Percentiles rank a stretch among this genome's conserved stretches.
Conservation (phyloP, 2,329 filamentous ascomycete genomes). For the Rhinocladiella mackenziei region DNA sequence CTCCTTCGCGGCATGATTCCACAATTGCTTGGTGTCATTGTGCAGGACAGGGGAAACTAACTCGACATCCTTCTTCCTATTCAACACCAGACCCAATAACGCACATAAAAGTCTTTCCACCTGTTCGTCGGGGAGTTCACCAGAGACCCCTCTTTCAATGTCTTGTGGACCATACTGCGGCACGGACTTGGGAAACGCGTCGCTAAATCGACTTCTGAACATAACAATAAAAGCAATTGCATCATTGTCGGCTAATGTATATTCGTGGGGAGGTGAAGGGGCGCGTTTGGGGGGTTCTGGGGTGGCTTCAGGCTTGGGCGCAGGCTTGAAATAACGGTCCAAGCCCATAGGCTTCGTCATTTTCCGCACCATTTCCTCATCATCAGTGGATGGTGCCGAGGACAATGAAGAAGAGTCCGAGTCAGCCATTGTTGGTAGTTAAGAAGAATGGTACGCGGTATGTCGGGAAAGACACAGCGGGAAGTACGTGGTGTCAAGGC, state of each 20-base stretch:
- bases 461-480: no score
- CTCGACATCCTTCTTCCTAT: conserved; percentile 99
- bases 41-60: conserved; percentile 61
- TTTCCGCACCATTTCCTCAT: conserved; percentile 47
- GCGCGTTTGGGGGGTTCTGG: conserved; percentile 72
- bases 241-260: conserved; percentile 81
- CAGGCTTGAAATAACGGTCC: conserved; percentile 47
- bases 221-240: conserved; percentile 98
- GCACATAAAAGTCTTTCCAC: conserved; percentile 87
- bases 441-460: background rate
- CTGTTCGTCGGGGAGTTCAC: conserved; percentile 73
- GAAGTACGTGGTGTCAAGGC: no score
- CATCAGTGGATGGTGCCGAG: conserved; percentile 56
- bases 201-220: conserved; percentile 90
- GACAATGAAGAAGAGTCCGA: conserved; percentile 57
- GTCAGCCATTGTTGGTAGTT: conserved; percentile 44
- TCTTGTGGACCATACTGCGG: conserved; percentile 92
- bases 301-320: conserved; percentile 41
- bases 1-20: background rate
- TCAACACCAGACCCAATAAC: conserved; percentile 79
- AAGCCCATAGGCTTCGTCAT: conserved; percentile 42
- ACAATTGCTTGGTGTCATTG: background rate
- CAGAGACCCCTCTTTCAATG: conserved; percentile 79
- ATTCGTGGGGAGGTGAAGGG: conserved; percentile 85
- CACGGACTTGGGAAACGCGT: conserved; percentile 81